A percentile compares a stretch with the other conserved stretches of the same genome.
phyloP scores from a whole-genome alignment of 305 asterid genomes.

The Petunia hybrid region DNA sequence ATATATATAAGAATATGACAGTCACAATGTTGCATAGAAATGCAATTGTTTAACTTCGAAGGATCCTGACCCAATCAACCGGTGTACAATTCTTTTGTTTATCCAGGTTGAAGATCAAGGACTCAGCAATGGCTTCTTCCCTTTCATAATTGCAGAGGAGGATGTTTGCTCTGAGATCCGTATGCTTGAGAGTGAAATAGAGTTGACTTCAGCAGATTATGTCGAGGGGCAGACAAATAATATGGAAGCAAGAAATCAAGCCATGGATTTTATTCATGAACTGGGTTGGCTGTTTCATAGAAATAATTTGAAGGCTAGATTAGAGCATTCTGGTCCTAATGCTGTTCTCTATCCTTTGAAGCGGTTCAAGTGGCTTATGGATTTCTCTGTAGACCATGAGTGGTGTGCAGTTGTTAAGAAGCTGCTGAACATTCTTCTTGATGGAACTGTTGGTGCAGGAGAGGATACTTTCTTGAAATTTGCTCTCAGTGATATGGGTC shows the following conservation, averaged over 20 bases:
- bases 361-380: constrained; percentile 71
- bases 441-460: constrained; percentile 56
- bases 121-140: constrained; percentile 71
- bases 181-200: constrained; percentile 74
- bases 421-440: constrained; percentile 65
- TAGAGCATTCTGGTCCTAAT: constrained; percentile 49
- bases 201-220: constrained; percentile 47
- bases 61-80: not conserved
- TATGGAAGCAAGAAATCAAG: constrained; percentile 49
- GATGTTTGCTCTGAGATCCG: constrained; percentile 74
- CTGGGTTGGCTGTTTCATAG: constrained; percentile 86
- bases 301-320: constrained; percentile 52
- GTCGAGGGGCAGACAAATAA: constrained; percentile 44
- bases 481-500: constrained; percentile 66
- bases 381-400: constrained; percentile 70
- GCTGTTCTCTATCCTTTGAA: constrained; percentile 52
- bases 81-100: constrained; percentile 27
- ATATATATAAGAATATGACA: not conserved
- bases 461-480: constrained; percentile 57
- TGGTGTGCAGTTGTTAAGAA: constrained; percentile 75
- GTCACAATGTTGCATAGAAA: not conserved
- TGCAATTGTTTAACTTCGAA: constrained; percentile 4
- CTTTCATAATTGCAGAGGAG: constrained; percentile 78
- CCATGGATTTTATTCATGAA: constrained; percentile 75
- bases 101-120: constrained; percentile 76